These are phyloP conservation scores for Penicillium crustosum DNA, from an alignment of 2,329 filamentous ascomycete species.

Conservation along the genomic window DNA sequence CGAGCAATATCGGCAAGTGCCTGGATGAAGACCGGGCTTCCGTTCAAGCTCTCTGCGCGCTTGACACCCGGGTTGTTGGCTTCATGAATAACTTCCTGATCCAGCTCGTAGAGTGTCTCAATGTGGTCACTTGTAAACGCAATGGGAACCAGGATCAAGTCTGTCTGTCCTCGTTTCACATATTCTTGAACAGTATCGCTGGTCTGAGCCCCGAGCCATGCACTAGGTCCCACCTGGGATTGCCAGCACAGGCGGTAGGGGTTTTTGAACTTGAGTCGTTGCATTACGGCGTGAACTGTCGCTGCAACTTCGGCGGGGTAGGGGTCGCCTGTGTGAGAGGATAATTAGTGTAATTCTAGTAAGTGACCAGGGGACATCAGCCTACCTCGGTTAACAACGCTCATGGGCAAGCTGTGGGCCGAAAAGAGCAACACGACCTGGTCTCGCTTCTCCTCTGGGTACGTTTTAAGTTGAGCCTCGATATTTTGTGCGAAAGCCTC, in stretches of 20 bases:
- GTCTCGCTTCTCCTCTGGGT: conserved; percentile 75
- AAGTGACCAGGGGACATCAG: neutral
- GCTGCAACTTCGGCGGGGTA: conserved; percentile 95
- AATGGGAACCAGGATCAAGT: conserved; percentile 88
- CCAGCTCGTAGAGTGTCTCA: conserved; percentile 91
- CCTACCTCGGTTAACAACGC: conserved; percentile 85
- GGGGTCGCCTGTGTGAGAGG: conserved; percentile 65
- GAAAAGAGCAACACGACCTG: conserved; percentile 88
- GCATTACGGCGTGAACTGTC: conserved; percentile 96
- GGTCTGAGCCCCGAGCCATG: conserved; percentile 95
- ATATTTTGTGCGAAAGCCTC: conserved; percentile 93
- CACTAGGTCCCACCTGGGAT: conserved; percentile 91
- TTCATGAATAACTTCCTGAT: conserved; percentile 91
- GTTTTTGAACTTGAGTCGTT: conserved; percentile 81
- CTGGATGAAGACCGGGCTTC: conserved; percentile 83
- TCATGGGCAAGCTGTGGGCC: conserved; percentile 95
- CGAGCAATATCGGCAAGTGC: conserved; percentile 86
- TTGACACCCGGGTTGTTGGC: conserved; percentile 75
- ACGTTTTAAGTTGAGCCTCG: conserved; percentile 77
- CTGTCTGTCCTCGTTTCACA: conserved; percentile 85
- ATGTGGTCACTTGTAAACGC: conserved; percentile 99
- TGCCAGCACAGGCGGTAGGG: conserved; percentile 96
- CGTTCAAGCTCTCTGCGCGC: conserved; percentile 88
- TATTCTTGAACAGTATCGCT: conserved; percentile 84
- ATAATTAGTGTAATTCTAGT: neutral